Evolutionary conservation across 352 stramenopile species (phyloP), one percentile per base, ranked within the genome.

Genomic region (Phytopythium montanum): DNA sequence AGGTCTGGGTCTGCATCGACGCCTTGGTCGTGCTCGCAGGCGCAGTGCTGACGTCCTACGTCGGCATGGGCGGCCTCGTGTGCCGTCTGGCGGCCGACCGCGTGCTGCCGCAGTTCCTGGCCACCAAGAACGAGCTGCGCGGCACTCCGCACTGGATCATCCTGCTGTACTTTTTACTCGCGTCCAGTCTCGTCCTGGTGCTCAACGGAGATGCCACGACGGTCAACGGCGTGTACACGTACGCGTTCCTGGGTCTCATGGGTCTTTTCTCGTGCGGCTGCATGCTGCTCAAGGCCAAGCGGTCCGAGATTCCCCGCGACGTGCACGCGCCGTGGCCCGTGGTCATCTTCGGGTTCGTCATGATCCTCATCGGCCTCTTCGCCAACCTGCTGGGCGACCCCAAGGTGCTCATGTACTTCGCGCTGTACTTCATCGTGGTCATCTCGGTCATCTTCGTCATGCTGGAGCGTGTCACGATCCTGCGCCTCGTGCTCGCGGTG

Each of bases 241-340:
- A 96, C 58, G 83, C 90, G 9, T 98, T 97, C 59, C 65, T 98
- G 8, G 79, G 77, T 1, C 82, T 98, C 14, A 97, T 98, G 89
- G 82, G 76, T n/a, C 78, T 97, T 26, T 98, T 97, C 53, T 87
- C 88, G 5, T 81, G 92, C 57, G 91, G 91, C 8, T 97, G 88
- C 63, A 96, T 97, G 63, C 44, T 97, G 34, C 85, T 98, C 39
- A 97, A 97, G 66, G 68, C 96, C 51, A 98, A 98, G 70, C 76
- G 92, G 21, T 86, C 93, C 66, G 78, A 88, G 26, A 92, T 98
- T 38, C 90, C 90, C 8, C 76, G 92, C 19, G 85, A 96, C 31
- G 79, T 95, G 21, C 73, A 84, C 38, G 87, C 88, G 21, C 79
- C 84, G 31, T 96, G 90, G 85, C 84, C 86, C 75, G 81, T 72